Evolutionary conservation across 371 early-diverging fungal species (phyloP).

Genomic region (Batkoa obscura): DNA sequence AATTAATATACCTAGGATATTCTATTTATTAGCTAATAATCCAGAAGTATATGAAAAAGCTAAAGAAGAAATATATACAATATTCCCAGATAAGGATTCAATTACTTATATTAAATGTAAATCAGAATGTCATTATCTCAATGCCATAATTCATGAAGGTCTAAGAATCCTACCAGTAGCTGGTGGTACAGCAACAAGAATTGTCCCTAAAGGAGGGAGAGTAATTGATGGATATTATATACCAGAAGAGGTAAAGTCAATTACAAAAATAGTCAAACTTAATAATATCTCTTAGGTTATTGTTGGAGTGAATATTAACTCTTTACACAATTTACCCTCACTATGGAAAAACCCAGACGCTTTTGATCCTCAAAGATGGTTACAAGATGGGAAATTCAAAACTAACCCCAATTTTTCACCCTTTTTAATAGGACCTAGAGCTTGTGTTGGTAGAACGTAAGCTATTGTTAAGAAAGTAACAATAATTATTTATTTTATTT

Average conservation of each 20-base stretch:
- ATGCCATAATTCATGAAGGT: background rate
- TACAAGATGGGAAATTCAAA: background rate
- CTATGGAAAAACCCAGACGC: background rate
- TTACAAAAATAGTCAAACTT: too few species aligned
- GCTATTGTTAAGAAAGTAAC: background rate
- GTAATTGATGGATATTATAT: background rate
- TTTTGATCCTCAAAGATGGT: background rate
- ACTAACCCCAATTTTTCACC: background rate
- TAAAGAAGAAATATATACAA: too few species aligned
- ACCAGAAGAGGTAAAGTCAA: slow-evolving; percentile 15
- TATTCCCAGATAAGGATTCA: too few species aligned
- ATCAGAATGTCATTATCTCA: too few species aligned
- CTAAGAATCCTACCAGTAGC: background rate
- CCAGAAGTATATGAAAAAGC: too few species aligned
- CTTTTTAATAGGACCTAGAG: background rate
- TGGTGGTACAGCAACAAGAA: background rate
- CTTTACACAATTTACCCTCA: background rate
- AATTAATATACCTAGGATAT: too few species aligned
- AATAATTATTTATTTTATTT: too few species aligned
- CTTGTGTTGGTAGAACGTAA: background rate
- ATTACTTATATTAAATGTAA: too few species aligned
- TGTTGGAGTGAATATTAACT: background rate
- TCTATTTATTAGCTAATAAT: too few species aligned
- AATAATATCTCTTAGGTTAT: too few species aligned
- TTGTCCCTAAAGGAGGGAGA: background rate